Conservation (phyloP, 176 grass and related monocot genomes). For the Poa annua region DNA sequence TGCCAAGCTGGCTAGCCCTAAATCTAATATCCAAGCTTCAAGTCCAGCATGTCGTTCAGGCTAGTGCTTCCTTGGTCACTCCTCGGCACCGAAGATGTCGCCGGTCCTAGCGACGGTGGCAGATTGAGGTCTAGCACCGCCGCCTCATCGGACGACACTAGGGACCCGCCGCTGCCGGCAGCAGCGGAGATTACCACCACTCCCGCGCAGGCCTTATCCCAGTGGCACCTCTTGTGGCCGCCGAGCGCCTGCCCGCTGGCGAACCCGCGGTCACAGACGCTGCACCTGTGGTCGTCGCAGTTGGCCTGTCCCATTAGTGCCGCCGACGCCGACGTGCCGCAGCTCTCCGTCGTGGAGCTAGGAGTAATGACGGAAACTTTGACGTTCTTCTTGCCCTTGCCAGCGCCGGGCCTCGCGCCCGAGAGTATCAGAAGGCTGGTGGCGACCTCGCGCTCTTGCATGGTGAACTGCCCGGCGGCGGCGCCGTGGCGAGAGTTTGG, state of each 20-base stretch:
- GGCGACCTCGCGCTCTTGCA: conserved; percentile 44
- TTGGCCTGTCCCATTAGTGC: background rate
- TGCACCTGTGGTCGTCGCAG: conserved; percentile 44
- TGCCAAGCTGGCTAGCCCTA: background rate
- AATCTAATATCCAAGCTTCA: conserved; percentile 40
- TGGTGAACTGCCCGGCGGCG: conserved; percentile 21
- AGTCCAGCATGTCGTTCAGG: conserved; percentile 37
- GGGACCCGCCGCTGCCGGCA: background rate
- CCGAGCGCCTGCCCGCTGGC: conserved; percentile 72
- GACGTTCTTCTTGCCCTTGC: conserved; percentile 15
- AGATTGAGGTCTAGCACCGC: conserved; percentile 53
- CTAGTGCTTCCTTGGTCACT: background rate
- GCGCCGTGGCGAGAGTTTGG: background rate
- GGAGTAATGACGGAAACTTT: background rate
- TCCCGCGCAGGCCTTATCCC: conserved; percentile 22
- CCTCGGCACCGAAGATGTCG: background rate
- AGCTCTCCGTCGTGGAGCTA: background rate
- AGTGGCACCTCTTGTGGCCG: conserved; percentile 72
- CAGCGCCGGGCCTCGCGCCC: background rate
- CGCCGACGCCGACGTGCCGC: background rate
- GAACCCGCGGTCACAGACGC: conserved; percentile 50
- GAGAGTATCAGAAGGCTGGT: conserved; percentile 40
- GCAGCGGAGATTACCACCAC: background rate
- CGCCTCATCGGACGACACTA: background rate
- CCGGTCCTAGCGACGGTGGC: conserved; percentile 12